These are phyloP conservation scores for Piloderma croceum DNA, from an alignment of 768 basidiomycete species.

Conservation along the genomic window DNA sequence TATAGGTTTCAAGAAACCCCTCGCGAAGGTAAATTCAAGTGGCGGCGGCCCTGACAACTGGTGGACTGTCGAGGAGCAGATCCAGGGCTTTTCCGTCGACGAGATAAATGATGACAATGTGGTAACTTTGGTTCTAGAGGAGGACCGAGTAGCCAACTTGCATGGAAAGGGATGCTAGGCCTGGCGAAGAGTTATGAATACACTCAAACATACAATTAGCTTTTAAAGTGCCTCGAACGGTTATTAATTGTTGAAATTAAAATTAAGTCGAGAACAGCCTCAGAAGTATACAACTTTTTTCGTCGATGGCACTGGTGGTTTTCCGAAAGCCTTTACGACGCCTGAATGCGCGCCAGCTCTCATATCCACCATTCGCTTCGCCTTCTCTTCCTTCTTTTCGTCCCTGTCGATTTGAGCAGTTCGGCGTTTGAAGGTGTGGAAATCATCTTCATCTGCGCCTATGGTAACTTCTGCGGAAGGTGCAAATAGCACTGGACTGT, in stretches of 20 bases:
- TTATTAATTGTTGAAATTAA: too few species aligned
- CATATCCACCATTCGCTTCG: slow-evolving; percentile 37
- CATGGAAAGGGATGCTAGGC: too few species aligned
- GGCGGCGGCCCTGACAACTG: not conserved
- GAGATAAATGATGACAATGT: not conserved
- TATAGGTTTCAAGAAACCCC: not conserved
- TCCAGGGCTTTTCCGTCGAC: not conserved
- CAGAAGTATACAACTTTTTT: slow-evolving; percentile 50
- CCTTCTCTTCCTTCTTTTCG: slow-evolving; percentile 44
- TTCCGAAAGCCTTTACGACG: slow-evolving; percentile 30
- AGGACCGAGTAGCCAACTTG: not conserved
- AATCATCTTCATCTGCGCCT: slow-evolving; percentile 94
- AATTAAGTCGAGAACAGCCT: slow-evolving; percentile 5
- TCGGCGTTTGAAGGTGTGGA: slow-evolving; percentile 71
- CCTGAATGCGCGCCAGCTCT: slow-evolving; percentile 41
- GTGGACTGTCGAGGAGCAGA: not conserved
- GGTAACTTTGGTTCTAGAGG: not conserved
- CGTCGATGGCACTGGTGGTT: slow-evolving; percentile 17
- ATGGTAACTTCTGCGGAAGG: slow-evolving; percentile 44
- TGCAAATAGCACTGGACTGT: slow-evolving; percentile 35
- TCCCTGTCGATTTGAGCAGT: slow-evolving; percentile 55
- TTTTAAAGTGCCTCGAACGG: too few species aligned
- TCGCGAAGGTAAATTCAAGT: not conserved
- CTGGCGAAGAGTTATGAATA: too few species aligned
- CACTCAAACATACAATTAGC: too few species aligned